Conservation (phyloP, 768 basidiomycete genomes). For the Tulasnella sp. region DNA sequence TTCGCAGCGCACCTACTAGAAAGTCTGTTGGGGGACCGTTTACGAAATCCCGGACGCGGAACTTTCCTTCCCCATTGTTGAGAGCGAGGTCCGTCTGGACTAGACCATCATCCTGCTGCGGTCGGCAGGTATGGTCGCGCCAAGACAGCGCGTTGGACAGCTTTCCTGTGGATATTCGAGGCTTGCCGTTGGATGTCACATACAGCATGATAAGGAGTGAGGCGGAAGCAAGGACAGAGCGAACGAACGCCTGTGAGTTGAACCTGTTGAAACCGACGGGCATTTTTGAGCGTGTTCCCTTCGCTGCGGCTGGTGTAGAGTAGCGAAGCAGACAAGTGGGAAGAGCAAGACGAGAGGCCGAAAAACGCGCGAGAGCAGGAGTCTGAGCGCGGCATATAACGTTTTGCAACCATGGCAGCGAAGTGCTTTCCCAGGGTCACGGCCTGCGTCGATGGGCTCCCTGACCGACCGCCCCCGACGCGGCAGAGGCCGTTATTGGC, state of each 20-base stretch:
- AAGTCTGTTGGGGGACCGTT: slow-evolving; percentile 20
- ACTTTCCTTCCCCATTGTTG: neutral
- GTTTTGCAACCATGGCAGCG: neutral
- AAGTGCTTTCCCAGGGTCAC: neutral
- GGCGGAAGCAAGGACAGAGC: neutral
- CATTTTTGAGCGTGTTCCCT: neutral
- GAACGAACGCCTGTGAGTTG: slow-evolving; percentile 3
- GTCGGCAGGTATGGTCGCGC: neutral
- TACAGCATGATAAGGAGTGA: slow-evolving; percentile 11
- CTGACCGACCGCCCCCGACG: neutral
- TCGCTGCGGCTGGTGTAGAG: neutral
- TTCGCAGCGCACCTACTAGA: neutral
- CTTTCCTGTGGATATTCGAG: neutral
- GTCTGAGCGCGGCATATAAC: neutral
- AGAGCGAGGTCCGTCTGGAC: neutral
- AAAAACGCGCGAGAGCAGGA: neutral
- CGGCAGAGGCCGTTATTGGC: neutral
- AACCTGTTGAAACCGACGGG: neutral
- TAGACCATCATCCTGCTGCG: neutral
- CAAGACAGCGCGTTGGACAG: neutral
- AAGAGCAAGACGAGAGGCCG: neutral
- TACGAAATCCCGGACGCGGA: neutral
- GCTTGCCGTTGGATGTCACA: neutral
- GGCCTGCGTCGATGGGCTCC: neutral
- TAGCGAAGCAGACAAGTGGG: neutral